Percentiles rank a stretch among this genome's conserved stretches.
Evolutionary conservation across 306 rosid genomes (phyloP).

Genomic region (Elaeagnus macrophylla): DNA sequence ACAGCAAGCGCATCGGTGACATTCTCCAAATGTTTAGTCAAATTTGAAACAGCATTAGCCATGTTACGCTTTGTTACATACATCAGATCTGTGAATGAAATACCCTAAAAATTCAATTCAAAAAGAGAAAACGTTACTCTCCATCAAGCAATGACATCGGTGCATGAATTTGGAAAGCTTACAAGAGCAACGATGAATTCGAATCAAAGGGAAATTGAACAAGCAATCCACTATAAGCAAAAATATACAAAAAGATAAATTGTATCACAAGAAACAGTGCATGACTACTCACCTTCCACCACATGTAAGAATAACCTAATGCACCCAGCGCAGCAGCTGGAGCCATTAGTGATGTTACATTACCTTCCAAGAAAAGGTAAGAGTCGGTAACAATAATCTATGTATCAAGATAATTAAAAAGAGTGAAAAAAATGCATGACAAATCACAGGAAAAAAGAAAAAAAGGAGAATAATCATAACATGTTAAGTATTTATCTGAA

Average conservation of each 20-base stretch:
- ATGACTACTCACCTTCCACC: constrained; percentile 76
- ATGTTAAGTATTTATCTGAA: no score
- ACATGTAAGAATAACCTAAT: constrained; percentile 87
- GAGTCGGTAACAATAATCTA: neutral
- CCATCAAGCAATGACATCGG: neutral
- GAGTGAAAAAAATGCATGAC: no score
- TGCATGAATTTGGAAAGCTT: neutral
- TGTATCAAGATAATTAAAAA: no score
- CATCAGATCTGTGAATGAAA: constrained; percentile 86
- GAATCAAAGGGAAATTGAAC: neutral
- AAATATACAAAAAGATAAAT: constrained; percentile 3
- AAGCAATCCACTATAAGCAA: neutral
- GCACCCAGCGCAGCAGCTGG: constrained; percentile 83
- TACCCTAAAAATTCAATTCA: constrained; percentile 55
- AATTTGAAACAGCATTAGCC: constrained; percentile 78
- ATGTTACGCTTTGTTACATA: constrained; percentile 82
- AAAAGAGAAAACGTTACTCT: constrained; percentile 7
- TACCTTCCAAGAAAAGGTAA: constrained; percentile 38
- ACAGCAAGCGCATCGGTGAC: constrained; percentile 82
- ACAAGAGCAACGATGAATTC: neutral
- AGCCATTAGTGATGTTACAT: constrained; percentile 52
- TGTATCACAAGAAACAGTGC: neutral
- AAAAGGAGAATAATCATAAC: no score
- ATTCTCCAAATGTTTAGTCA: constrained; percentile 77
- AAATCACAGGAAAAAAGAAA: no score